Evolutionary conservation across 108 stramenopile genomes (phyloP), one percentile per base, ranked within the genome.

Genomic region (Discostella stelligeroides): DNA sequence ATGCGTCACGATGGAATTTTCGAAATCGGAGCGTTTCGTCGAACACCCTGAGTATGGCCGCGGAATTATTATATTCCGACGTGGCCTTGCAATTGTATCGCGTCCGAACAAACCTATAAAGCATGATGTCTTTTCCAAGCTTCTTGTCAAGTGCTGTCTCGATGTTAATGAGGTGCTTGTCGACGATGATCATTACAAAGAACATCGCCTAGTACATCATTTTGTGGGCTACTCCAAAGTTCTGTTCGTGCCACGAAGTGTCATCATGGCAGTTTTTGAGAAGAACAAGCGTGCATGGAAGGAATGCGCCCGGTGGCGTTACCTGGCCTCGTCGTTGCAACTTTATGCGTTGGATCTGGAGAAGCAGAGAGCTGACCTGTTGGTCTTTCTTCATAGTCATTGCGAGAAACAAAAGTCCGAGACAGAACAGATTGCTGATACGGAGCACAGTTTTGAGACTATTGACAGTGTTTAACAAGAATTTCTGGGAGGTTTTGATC

Each of bases 231-330:
- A 65, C 29, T 66, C 75, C 21, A 81, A 66, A 38, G 81, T 68
- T 8, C 40, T 82, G 14, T 82, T 82, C 47, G 40, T 82, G 18
- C 81, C 81, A 7, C 46, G 73, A 24, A 21, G 39, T 9, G 73
- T 47, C 10, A 78, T 82, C 20, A 68, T 75, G 61, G 42, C 43
- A 4, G 40, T 41, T 0, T 75, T 82, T 30, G 72, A 59, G 27
- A 73, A 53, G 13, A 77, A 82, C 42, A 39, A 53, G 29, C 27
- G 47, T 2, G 81, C 76, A 27, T 82, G 81, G 81, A 82, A 82
- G 53, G 61, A 77, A 18, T 82, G 76, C 56, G 81, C 76, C 17
- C 40, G 81, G 34, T 82, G 81, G 81, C 72, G 41, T 24, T 72
- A 77, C n/a, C n/a, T n/a, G n/a, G n/a, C n/a, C n/a, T n/a, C n/a